Evolutionary conservation across 1,284 basidiomycete genomes (phyloP).

Genomic region (Ganoderma boninense): DNA sequence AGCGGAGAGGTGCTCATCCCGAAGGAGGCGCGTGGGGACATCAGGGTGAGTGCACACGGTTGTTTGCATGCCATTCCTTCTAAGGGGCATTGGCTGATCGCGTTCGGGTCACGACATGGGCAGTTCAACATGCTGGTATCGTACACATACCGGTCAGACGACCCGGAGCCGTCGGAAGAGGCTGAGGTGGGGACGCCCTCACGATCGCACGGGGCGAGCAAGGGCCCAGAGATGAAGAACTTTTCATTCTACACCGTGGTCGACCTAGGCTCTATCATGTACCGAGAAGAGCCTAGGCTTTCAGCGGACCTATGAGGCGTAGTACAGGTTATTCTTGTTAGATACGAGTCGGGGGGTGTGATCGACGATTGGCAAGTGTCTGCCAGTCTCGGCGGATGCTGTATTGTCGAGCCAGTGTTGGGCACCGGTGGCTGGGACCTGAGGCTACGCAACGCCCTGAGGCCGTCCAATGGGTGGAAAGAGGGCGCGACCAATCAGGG

Average conservation of each 20-base stretch:
- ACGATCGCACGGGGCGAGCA: constrained; percentile 45
- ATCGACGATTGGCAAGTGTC: neutral
- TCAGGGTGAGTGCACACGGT: constrained; percentile 63
- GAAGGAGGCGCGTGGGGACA: constrained; percentile 74
- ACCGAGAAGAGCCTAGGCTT: constrained; percentile 56
- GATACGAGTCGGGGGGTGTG: neutral
- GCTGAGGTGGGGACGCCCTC: constrained; percentile 61
- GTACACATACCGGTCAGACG: constrained; percentile 92
- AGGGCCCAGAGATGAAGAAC: constrained; percentile 77
- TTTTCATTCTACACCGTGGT: constrained; percentile 88
- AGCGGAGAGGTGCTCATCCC: constrained; percentile 85
- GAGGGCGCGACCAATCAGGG: constrained; percentile 14
- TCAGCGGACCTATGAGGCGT: constrained; percentile 21
- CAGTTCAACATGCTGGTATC: constrained; percentile 94
- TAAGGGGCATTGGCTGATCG: neutral
- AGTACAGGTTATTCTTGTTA: neutral
- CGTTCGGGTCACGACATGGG: constrained; percentile 29
- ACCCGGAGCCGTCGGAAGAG: constrained; percentile 67
- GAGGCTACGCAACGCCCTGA: constrained; percentile 13
- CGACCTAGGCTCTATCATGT: constrained; percentile 75
- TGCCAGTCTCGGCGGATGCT: neutral
- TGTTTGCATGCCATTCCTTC: neutral
- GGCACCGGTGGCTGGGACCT: neutral
- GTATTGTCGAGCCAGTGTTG: too few relatives aligned
- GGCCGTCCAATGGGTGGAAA: constrained; percentile 10